Base-by-base conservation (phyloP, 202 grass and related monocot species). In the Eragrostis tef region DNA sequence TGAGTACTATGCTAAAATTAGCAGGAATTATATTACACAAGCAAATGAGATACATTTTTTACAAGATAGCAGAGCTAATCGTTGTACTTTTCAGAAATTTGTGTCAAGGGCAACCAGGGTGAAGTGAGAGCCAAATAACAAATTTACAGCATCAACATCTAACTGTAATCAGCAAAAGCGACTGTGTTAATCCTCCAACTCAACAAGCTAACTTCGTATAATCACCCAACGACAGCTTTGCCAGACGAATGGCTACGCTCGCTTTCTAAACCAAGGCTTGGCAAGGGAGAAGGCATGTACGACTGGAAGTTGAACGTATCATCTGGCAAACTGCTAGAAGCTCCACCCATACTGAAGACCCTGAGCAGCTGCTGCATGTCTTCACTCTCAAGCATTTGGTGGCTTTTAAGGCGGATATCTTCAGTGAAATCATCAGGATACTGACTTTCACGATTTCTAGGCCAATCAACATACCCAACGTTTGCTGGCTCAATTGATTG, bases 291-390 rank as follows among this genome's bases (percentile, higher is more conserved):
- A 27, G 83, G 88, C 72, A 88, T 48, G 86, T 81, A 88, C 8
- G 88, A 29, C 42, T 58, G 66, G 67, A 86, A 90, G 24, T 78
- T 34, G 56, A 86, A 90, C 1, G 86, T 79, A 29, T 90, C 88
- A 2, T 93, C 88, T 26, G 54, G 67, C 21, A 84, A 67, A 66
- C 67, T 88, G 61, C 71, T 16, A 31, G 91, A 88, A 74, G 75
- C 77, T 70, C 88, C 88, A 53, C 83, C 91, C 86, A 86, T 81
- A 9, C 72, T 86, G 75, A 93, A 90, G 76, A 81, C 76, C 20
- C 88, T 90, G 36, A 90, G 88, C 61, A 93, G 78, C 70, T 93
- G 91, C 67, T 93, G 91, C 91, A 93, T 93, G 61, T 93, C 88
- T 17, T 93, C 86, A 0, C 79, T 74, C 80, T 93, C 91, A 0